phyloP scores from a whole-genome alignment of 257 asterid species.

The Solanum chmielewskii region DNA sequence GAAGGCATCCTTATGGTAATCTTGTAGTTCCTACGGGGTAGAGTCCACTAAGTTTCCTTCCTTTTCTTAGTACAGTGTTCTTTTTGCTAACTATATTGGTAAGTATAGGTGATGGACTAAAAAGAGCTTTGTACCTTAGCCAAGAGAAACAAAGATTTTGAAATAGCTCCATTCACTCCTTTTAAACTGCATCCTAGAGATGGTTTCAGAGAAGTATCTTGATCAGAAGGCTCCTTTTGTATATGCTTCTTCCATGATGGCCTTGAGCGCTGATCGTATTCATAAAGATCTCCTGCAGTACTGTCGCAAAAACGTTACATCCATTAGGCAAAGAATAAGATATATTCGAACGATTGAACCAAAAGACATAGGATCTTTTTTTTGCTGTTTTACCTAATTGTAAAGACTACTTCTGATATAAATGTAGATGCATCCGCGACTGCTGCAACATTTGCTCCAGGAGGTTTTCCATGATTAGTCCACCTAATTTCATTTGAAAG shows the following conservation, averaged over 20 bases:
- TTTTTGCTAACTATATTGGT: not conserved
- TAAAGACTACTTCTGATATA: constrained; percentile 40
- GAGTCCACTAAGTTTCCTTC: not conserved
- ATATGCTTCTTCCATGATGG: constrained; percentile 94
- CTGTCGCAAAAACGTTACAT: constrained; percentile 21
- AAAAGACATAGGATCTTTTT: not conserved
- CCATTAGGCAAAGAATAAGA: not conserved
- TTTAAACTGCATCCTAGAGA: constrained; percentile 41
- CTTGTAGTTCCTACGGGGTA: constrained; percentile 2
- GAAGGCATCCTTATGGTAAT: not conserved
- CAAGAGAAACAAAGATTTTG: constrained; percentile 56
- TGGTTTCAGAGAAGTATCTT: constrained; percentile 32
- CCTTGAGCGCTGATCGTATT: constrained; percentile 49
- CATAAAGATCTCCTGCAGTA: constrained; percentile 81
- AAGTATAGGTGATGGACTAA: not conserved
- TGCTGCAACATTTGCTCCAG: constrained; percentile 61
- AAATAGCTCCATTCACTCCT: constrained; percentile 35
- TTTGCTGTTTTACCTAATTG: constrained; percentile 41
- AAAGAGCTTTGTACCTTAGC: constrained; percentile 34
- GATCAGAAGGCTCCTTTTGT: constrained; percentile 25
- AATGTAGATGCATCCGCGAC: constrained; percentile 46
- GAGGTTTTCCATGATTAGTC: constrained; percentile 76
- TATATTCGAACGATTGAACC: not conserved
- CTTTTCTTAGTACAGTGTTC: not conserved
- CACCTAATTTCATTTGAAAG: constrained; percentile 27